phyloP scores from a whole-genome alignment of 345 rosid species.

The Firmiana major region DNA sequence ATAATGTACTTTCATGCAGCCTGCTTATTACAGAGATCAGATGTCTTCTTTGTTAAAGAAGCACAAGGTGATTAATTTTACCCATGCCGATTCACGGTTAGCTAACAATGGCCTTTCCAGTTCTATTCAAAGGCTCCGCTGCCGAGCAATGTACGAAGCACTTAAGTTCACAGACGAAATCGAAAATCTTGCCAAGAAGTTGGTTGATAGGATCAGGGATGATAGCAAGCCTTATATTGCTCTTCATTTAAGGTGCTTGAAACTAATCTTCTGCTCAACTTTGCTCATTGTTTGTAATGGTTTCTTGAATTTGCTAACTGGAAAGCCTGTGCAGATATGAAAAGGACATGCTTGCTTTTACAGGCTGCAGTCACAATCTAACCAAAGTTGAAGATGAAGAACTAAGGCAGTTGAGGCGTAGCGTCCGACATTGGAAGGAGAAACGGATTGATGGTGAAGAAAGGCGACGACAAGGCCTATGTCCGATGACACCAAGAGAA shows the following conservation, averaged over 20 bases:
- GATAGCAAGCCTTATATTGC: conserved; percentile 47
- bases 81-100: conserved; percentile 58
- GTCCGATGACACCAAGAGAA: conserved; percentile 82
- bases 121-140: conserved; percentile 61
- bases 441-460: conserved; percentile 48
- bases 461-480: conserved; percentile 40
- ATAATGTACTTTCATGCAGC: conserved; percentile 20
- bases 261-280: background rate
- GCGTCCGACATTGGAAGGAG: conserved; percentile 55
- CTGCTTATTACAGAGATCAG: conserved; percentile 46
- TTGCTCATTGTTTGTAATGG: background rate
- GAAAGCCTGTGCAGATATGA: conserved; percentile 47
- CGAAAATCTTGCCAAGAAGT: conserved; percentile 41
- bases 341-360: conserved; percentile 80
- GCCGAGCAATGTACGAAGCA: conserved; percentile 65
- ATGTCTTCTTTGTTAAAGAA: conserved; percentile 38
- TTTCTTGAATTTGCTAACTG: background rate
- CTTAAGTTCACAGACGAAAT: conserved; percentile 45
- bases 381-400: conserved; percentile 39
- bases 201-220: conserved; percentile 44
- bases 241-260: conserved; percentile 60
- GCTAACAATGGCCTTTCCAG: conserved; percentile 54
- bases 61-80: conserved; percentile 53
- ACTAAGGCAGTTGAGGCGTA: conserved; percentile 41
- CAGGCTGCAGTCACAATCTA: conserved; percentile 69